Conservation (phyloP, 2,329 filamentous ascomycete genomes). For the Fusarium virguliforme region DNA sequence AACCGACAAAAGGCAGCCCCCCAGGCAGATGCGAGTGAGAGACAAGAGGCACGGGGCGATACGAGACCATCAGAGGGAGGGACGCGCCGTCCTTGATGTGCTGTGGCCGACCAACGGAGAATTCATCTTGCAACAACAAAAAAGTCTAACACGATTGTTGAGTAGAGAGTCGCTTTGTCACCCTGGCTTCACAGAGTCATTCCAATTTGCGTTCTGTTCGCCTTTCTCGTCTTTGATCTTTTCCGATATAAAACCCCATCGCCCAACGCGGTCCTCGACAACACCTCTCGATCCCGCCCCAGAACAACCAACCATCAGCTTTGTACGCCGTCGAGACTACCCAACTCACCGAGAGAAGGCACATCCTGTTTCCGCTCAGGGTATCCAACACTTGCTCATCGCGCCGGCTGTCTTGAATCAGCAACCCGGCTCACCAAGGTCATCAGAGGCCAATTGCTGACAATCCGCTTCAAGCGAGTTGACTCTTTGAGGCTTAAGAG, state of each 20-base stretch:
- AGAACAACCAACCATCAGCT: slow-evolving; percentile 36
- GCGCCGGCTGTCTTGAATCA: slow-evolving; percentile 20
- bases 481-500: slow-evolving; percentile 9
- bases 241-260: slow-evolving; percentile 11
- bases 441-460: slow-evolving; percentile 24
- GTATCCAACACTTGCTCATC: not conserved
- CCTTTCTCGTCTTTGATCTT: slow-evolving; percentile 1
- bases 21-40: not conserved
- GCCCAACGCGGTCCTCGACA: slow-evolving; percentile 11
- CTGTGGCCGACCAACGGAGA: slow-evolving; percentile 29
- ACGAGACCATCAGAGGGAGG: slow-evolving; percentile 31
- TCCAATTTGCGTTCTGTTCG: slow-evolving; percentile 1
- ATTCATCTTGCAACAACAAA: slow-evolving; percentile 27
- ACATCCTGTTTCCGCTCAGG: slow-evolving; percentile 8
- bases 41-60: slow-evolving; percentile 9
- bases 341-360: slow-evolving; percentile 11
- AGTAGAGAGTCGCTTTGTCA: slow-evolving; percentile 27
- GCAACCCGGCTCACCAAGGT: slow-evolving; percentile 2
- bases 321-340: slow-evolving; percentile 36
- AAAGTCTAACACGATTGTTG: slow-evolving; percentile 40
- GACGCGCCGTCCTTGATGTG: slow-evolving; percentile 47
- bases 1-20: not conserved
- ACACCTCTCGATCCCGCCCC: slow-evolving; percentile 20
- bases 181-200: slow-evolving; percentile 16
- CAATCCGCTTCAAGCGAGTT: slow-evolving; percentile 24